A percentile compares a stretch with the other conserved stretches of the same genome.
These are phyloP conservation scores for Colletotrichum sp. DNA, from an alignment of 2,329 filamentous ascomycete genomes.

Conservation along the genomic window DNA sequence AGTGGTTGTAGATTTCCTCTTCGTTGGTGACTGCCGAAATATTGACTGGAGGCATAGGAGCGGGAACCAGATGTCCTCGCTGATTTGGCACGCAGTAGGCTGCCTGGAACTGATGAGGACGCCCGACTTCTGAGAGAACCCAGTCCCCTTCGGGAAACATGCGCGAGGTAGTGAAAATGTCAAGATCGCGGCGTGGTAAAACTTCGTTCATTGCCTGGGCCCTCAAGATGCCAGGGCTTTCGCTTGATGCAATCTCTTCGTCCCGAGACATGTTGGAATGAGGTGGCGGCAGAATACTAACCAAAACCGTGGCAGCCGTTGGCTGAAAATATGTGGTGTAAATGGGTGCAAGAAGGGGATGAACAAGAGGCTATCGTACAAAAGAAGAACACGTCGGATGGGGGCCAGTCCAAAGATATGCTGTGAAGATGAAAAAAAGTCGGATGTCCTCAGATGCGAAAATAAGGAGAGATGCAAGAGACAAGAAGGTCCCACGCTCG, in stretches of 20 bases:
- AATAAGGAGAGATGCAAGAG: not conserved
- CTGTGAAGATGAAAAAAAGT: not conserved
- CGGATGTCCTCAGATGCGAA: not conserved
- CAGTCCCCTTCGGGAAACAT: slow-evolving; percentile 4
- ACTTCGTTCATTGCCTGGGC: slow-evolving; percentile 12
- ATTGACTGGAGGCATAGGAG: slow-evolving; percentile 10
- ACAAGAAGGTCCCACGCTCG: not conserved
- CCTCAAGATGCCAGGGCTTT: not conserved
- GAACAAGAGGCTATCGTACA: not conserved
- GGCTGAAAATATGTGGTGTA: not conserved
- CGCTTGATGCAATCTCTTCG: not conserved
- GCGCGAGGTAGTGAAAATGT: not conserved
- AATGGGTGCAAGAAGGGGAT: not conserved
- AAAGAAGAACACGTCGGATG: not conserved
- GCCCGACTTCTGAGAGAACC: slow-evolving; percentile 3
- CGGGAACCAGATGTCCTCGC: slow-evolving; percentile 7
- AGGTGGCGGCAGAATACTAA: not conserved
- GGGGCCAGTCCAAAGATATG: not conserved
- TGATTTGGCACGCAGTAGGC: slow-evolving; percentile 8
- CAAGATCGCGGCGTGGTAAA: slow-evolving; percentile 9
- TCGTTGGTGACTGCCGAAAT: slow-evolving; percentile 11
- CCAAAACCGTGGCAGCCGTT: too few species aligned
- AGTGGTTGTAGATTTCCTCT: slow-evolving; percentile 15
- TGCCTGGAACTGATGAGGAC: slow-evolving; percentile 10
- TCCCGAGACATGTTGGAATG: not conserved